A percentile compares a stretch with the other conserved stretches of the same genome.
phyloP scores from a whole-genome alignment of 768 basidiomycete genomes.

The Udeniomyces megalosporus region DNA sequence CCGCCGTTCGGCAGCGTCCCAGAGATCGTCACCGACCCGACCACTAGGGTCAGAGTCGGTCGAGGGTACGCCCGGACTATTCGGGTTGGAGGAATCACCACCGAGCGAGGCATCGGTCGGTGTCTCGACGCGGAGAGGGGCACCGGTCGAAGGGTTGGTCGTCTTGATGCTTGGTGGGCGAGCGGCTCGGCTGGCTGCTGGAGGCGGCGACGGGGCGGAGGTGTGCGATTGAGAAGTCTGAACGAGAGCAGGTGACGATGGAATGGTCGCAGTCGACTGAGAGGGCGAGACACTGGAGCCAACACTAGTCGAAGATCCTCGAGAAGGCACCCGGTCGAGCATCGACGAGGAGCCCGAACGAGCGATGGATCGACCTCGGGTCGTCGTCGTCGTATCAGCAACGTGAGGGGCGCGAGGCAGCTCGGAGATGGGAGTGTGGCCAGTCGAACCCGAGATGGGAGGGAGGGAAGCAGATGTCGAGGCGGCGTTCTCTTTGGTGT shows the following conservation, averaged over 20 bases:
- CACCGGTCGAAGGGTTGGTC: background rate
- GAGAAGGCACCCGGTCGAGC: slow-evolving; percentile 1
- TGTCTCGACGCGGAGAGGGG: background rate
- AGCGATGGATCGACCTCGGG: slow-evolving; percentile 1
- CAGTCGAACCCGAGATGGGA: background rate
- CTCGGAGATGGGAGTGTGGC: background rate
- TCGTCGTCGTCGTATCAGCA: background rate
- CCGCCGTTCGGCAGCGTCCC: background rate
- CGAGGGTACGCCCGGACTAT: background rate
- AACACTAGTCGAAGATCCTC: background rate
- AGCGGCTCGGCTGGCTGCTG: background rate
- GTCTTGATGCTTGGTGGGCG: slow-evolving; percentile 4
- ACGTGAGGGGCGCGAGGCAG: background rate
- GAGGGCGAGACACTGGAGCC: slow-evolving; percentile 1
- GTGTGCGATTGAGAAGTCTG: background rate
- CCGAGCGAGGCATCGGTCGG: background rate
- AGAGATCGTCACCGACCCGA: background rate
- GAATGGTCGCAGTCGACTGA: background rate
- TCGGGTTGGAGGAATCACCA: background rate
- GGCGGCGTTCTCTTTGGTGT: too few species aligned
- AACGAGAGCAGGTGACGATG: background rate
- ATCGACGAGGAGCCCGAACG: background rate
- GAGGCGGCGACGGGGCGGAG: background rate
- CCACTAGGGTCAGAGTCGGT: background rate
- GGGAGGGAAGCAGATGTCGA: background rate